Conservation (phyloP, 148 eudicot genomes). For the Persicaria maculosa region DNA sequence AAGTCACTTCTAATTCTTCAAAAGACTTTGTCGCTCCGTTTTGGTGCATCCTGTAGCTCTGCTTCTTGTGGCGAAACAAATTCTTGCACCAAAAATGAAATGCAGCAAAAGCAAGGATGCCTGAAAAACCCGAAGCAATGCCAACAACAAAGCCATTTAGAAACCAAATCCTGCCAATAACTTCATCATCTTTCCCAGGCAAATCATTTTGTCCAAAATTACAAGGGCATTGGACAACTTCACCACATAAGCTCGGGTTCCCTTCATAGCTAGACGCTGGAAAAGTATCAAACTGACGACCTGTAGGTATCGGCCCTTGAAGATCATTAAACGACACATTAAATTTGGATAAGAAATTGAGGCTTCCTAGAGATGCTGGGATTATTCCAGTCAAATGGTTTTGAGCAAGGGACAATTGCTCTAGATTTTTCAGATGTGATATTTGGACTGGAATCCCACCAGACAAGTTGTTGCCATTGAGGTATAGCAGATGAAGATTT, state of each 20-base stretch:
- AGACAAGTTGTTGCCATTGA: slow-evolving; percentile 49
- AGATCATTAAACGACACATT: too few relatives aligned
- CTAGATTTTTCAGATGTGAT: slow-evolving; percentile 62
- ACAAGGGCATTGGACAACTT: neutral
- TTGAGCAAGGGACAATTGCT: slow-evolving; percentile 20
- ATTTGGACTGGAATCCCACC: slow-evolving; percentile 66
- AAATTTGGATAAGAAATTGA: too few relatives aligned
- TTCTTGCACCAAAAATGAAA: too few relatives aligned
- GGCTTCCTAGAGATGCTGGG: too few relatives aligned
- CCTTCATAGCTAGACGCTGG: neutral
- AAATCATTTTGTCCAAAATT: neutral
- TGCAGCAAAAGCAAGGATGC: too few relatives aligned
- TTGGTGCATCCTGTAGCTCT: too few relatives aligned
- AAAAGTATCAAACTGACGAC: neutral
- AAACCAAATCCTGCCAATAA: neutral
- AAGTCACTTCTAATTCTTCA: too few relatives aligned
- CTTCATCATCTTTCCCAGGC: neutral
- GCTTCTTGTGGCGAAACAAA: too few relatives aligned
- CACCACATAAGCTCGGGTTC: neutral
- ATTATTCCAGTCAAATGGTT: too few relatives aligned
- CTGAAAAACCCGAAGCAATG: neutral
- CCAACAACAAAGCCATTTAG: neutral
- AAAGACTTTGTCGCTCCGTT: too few relatives aligned
- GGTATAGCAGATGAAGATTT: slow-evolving; percentile 53
- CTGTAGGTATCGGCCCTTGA: too few relatives aligned